Evolutionary conservation across 768 basidiomycete genomes (phyloP).

Genomic region (Kwoniella bestiolae): DNA sequence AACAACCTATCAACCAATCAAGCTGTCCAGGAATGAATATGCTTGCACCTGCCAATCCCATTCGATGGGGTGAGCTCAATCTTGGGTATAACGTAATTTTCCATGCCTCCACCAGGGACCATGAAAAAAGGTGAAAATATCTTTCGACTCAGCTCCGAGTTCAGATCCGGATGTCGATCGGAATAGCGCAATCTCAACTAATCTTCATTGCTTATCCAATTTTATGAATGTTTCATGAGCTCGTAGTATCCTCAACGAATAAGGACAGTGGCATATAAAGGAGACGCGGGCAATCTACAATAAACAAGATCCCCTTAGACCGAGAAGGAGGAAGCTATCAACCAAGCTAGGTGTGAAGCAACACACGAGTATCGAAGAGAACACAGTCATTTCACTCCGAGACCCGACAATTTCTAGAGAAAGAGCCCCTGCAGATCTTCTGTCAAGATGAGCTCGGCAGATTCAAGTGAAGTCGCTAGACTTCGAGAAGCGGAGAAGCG

Average conservation of each 20-base stretch:
- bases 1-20: not conserved
- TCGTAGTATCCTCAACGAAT: not conserved
- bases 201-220: slow-evolving; percentile 1
- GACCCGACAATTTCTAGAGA: not conserved
- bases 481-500: slow-evolving; percentile 29
- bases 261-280: slow-evolving; percentile 8
- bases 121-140: not conserved
- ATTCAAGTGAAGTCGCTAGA: slow-evolving; percentile 6
- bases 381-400: not conserved
- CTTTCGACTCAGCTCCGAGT: not conserved
- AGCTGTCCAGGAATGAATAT: not conserved
- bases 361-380: no score
- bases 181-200: slow-evolving; percentile 9
- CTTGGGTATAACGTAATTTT: not conserved
- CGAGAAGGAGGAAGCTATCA: not conserved
- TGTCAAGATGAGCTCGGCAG: not conserved
- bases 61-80: not conserved
- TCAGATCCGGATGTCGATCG: slow-evolving; percentile 12
- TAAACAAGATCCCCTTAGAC: not conserved
- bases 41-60: not conserved
- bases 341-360: no score
- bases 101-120: not conserved
- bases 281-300: not conserved
- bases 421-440: no score
- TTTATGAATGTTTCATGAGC: not conserved